These are phyloP conservation scores for Taphrina communis DNA, from an alignment of 1,139 yeast species.

Conservation along the genomic window DNA sequence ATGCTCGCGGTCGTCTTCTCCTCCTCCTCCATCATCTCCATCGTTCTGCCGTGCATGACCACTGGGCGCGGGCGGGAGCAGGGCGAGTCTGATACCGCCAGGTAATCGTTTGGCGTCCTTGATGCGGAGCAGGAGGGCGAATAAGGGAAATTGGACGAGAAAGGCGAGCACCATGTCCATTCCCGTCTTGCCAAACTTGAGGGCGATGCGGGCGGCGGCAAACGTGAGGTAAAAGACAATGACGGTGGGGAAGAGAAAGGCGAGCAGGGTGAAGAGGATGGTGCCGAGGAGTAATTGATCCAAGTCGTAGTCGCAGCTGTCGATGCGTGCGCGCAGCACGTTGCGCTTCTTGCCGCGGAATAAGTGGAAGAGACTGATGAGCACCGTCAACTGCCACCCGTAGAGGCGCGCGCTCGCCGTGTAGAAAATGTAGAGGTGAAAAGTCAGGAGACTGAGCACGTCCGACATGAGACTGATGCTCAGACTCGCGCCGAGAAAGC, in stretches of 20 bases:
- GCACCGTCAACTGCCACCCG: conserved; percentile 70
- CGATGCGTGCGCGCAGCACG: conserved; percentile 81
- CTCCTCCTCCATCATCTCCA: too few species aligned
- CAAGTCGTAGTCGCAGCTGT: conserved; percentile 77
- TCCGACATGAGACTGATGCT: conserved; percentile 72
- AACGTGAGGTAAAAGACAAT: conserved; percentile 81
- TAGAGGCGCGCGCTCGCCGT: conserved; percentile 78
- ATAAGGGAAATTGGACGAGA: conserved; percentile 83
- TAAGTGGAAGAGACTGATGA: conserved; percentile 77
- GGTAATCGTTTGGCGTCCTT: conserved; percentile 87
- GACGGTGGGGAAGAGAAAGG: conserved; percentile 84
- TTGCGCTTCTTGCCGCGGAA: conserved; percentile 91
- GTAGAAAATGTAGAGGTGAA: conserved; percentile 79
- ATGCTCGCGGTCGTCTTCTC: not conserved
- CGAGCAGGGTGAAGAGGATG: conserved; percentile 75
- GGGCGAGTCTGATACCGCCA: conserved; percentile 55
- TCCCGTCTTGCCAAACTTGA: conserved; percentile 59
- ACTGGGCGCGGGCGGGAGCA: conserved; percentile 4
- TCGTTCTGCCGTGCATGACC: not conserved
- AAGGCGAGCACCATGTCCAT: conserved; percentile 69
- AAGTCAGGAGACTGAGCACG: conserved; percentile 63
- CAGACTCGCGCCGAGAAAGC: conserved; percentile 64
- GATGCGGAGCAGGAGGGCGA: conserved; percentile 74
- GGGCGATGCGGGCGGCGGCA: conserved; percentile 63
- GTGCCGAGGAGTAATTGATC: conserved; percentile 91